A percentile compares a stretch with the other conserved stretches of the same genome.
phyloP scores from a whole-genome alignment of 345 rosid genomes.

The Hevea brasiliensis region DNA sequence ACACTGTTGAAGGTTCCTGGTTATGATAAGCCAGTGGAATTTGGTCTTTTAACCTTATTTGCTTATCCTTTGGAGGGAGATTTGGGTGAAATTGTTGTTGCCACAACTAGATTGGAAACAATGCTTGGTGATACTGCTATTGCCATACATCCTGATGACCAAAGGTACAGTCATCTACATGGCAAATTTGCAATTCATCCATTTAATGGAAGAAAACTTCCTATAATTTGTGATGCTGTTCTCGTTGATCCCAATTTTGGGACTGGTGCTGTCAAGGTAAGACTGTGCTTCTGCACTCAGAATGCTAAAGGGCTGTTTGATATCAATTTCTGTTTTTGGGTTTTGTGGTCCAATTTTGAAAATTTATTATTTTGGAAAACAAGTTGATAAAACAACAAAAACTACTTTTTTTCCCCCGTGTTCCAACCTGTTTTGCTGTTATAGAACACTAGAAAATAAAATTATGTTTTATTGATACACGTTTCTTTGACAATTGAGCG shows the following conservation, averaged over 20 bases:
- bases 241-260: slow-evolving; percentile 92
- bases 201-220: slow-evolving; percentile 84
- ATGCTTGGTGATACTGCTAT: slow-evolving; percentile 98
- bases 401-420: no score
- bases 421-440: no score
- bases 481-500: no score
- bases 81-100: slow-evolving; percentile 86
- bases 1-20: slow-evolving; percentile 71
- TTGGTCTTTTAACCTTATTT: slow-evolving; percentile 88
- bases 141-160: slow-evolving; percentile 89
- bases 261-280: slow-evolving; percentile 97
- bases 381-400: no score
- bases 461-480: no score
- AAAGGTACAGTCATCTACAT: slow-evolving; percentile 78
- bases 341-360: no score
- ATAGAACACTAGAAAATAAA: no score
- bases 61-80: slow-evolving; percentile 84
- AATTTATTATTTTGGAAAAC: no score
- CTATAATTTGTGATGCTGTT: slow-evolving; percentile 67
- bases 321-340: no score
- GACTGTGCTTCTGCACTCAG: not conserved
- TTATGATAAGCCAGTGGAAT: slow-evolving; percentile 80
- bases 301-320: not conserved
- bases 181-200: slow-evolving; percentile 89
- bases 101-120: slow-evolving; percentile 96